Percentiles rank a stretch among this genome's conserved stretches.
These are phyloP conservation scores for Aphanoascus verrucosus DNA, from an alignment of 2,329 filamentous ascomycete species.

Conservation along the genomic window DNA sequence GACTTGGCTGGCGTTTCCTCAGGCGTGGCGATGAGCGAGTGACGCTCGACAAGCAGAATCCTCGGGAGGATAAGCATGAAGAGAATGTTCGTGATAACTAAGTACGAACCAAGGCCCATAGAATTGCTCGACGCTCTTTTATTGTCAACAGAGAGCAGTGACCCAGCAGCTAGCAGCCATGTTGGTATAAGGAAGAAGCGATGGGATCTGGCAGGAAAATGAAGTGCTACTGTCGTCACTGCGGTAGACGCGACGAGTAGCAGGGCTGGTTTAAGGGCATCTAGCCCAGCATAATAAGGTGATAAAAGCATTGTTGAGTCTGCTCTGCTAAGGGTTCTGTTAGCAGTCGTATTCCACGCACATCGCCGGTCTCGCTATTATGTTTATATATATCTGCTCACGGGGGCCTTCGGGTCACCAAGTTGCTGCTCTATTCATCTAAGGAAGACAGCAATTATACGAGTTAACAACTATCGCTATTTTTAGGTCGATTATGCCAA, in stretches of 20 bases:
- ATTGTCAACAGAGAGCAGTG: neutral
- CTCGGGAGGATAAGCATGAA: neutral
- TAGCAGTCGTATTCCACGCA: too few relatives aligned
- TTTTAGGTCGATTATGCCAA: too few relatives aligned
- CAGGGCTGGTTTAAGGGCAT: neutral
- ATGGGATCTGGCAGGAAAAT: neutral
- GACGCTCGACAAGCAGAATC: neutral
- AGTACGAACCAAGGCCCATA: neutral
- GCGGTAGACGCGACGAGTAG: neutral
- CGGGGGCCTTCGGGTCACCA: too few relatives aligned
- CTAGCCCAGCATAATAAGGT: neutral
- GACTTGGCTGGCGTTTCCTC: neutral
- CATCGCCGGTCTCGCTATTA: too few relatives aligned
- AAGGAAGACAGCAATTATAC: too few relatives aligned
- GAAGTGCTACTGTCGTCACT: neutral
- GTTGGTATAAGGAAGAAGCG: neutral
- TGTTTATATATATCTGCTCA: too few relatives aligned
- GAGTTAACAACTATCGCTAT: too few relatives aligned
- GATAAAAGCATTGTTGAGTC: too few relatives aligned
- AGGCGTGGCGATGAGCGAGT: neutral
- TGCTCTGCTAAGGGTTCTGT: too few relatives aligned
- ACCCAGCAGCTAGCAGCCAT: neutral
- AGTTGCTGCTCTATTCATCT: too few relatives aligned
- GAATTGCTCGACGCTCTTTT: neutral
- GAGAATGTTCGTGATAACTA: neutral